Evolutionary conservation across 2,329 filamentous ascomycete species (phyloP), one percentile per base, ranked within the genome.

Genomic region (Cercospora sesami): DNA sequence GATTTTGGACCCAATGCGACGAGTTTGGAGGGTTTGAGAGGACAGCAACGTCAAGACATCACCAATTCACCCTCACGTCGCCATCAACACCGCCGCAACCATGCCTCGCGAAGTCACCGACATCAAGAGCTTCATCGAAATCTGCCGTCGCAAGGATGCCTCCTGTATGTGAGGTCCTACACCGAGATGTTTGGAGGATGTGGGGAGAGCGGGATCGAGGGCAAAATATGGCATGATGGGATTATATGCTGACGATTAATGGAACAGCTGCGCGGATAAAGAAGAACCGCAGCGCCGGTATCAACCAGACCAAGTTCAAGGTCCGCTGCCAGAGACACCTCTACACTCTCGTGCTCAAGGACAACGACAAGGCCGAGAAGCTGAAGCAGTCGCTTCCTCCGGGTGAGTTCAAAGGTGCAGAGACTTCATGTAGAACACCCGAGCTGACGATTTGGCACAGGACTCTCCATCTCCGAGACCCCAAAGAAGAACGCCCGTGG

Each of bases 121-220:
- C 83, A 98, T 98, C 89, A 98, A 99, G 83, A 83, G 97, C 89
- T 99, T 99, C 92, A 96, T 99, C 85, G 95, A 98, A 91, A 97
- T 99, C 89, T 97, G 92, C 90, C 91, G 94, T 86, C 92, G 95
- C 84, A 96, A 97, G 89, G 96, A 99, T 90, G 95, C 95, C 83
- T 96, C 92, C 83, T 97, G 95, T 99, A 92, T 81, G 93, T 94
- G 69, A 69, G 64, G 45, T 58, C 53, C 60, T 36, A 45, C 5
- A 23, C 18, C 53, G 39, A 60, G 30, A 59, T 42, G 42, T 66
- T 36, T 42, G 48, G n/a, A 55, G 55, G 57, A 64, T 18, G 36
- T 51, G 60, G 57, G 57, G 68, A 33, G 26, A 36, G n/a, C 10
- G 30, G 45, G 26, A 53, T 23, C 36, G 21, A 61, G 8, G 36